These are phyloP conservation scores for Carallia brachiata DNA, from an alignment of 345 rosid species.

Conservation along the genomic window DNA sequence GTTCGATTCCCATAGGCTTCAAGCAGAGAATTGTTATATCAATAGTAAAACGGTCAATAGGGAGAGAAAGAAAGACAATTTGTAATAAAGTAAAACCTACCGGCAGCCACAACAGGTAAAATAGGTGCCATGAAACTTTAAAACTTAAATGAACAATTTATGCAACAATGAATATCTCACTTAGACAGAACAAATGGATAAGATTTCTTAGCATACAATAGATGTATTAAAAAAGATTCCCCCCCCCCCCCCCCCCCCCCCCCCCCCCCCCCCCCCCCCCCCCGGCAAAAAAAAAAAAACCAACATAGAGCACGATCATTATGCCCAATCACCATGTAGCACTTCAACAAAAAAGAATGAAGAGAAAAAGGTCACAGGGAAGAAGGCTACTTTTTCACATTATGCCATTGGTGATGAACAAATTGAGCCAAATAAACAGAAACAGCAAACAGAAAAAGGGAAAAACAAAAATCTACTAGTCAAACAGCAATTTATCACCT, in stretches of 20 bases:
- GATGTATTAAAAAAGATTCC: background rate
- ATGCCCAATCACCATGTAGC: background rate
- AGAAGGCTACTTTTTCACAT: too few species aligned
- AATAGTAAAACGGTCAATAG: background rate
- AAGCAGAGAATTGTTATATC: slow-evolving; percentile 7
- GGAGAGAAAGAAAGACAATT: background rate
- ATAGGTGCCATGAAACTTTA: slow-evolving; percentile 4
- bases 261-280: background rate
- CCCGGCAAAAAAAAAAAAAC: background rate
- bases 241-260: background rate
- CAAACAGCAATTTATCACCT: slow-evolving; percentile 13
- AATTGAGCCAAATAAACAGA: background rate
- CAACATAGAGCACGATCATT: background rate
- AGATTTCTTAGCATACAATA: background rate
- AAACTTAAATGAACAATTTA: background rate
- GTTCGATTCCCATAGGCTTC: slow-evolving; percentile 89
- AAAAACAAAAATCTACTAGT: background rate
- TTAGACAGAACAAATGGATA: background rate
- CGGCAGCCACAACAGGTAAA: background rate
- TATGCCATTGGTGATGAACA: too few species aligned
- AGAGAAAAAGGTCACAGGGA: too few species aligned
- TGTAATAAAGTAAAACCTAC: background rate
- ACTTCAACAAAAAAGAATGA: too few species aligned
- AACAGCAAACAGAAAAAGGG: slow-evolving; percentile 2
- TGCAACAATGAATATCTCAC: background rate